Conservation (phyloP, 2,329 filamentous ascomycete species). For the Alternaria hordeiaustralica region DNA sequence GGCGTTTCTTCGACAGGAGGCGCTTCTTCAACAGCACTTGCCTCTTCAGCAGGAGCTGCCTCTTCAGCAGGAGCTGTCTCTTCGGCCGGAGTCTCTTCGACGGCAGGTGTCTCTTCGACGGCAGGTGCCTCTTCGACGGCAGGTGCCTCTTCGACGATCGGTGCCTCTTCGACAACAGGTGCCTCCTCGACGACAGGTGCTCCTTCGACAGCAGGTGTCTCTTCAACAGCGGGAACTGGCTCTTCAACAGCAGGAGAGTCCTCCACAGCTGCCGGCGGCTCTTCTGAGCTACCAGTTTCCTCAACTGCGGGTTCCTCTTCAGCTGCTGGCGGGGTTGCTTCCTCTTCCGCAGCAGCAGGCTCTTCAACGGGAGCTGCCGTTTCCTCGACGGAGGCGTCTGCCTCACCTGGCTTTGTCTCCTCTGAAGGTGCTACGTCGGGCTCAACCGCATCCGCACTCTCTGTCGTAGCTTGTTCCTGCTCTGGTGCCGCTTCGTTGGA, state of each 20-base stretch:
- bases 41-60: neutral
- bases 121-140: neutral
- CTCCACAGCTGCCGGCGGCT: neutral
- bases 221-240: neutral
- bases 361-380: neutral
- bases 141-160: neutral
- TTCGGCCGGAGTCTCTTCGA: neutral
- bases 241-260: neutral
- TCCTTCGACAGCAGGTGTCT: neutral
- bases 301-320: neutral
- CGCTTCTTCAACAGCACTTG: neutral
- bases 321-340: neutral
- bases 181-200: neutral
- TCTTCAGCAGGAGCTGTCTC: neutral
- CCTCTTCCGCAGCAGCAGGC: neutral
- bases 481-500: neutral
- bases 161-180: neutral
- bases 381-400: neutral
- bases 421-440: neutral
- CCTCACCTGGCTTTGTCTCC: neutral
- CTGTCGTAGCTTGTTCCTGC: neutral
- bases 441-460: neutral
- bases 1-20: neutral
- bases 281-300: neutral
- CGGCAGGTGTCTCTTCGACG: neutral